These are phyloP conservation scores for Pyrenula aspistea DNA, from an alignment of 495 filamentous ascomycete genomes.

Conservation along the genomic window DNA sequence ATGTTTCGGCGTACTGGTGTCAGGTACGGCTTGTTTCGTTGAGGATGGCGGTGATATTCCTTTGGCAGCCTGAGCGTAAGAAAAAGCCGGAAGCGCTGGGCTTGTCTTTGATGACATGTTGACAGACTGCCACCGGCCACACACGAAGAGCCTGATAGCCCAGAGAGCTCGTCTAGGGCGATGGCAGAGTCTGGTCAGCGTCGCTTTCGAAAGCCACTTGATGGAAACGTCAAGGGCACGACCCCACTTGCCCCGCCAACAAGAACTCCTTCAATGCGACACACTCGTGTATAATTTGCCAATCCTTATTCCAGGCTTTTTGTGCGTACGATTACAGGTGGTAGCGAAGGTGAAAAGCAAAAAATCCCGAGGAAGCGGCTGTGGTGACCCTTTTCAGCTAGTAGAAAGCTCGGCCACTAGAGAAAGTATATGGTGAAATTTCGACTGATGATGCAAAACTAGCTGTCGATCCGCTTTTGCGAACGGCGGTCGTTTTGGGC, in stretches of 20 bases:
- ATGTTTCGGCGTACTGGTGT: conserved; percentile 9
- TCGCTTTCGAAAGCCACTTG: neutral
- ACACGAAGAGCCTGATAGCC: neutral
- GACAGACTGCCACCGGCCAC: neutral
- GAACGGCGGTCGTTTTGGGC: no score
- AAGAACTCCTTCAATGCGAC: neutral
- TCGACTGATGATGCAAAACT: no score
- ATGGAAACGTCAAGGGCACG: neutral
- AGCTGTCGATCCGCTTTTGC: no score
- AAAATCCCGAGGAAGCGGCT: no score
- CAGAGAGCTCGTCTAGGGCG: neutral
- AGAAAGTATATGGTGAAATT: no score
- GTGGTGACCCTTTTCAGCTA: no score
- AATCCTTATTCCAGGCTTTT: no score
- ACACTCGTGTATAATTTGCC: neutral
- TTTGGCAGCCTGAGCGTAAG: conserved; percentile 92
- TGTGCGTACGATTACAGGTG: no score
- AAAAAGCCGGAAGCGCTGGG: conserved; percentile 48
- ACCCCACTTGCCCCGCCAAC: neutral
- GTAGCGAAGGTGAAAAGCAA: no score
- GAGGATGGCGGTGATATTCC: conserved; percentile 40
- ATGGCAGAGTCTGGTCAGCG: neutral
- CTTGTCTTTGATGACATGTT: conserved; percentile 23
- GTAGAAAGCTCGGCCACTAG: no score
- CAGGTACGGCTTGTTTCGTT: conserved; percentile 15